Conservation (phyloP, 331 rosid species). For the Erythrophleum ivorense region DNA sequence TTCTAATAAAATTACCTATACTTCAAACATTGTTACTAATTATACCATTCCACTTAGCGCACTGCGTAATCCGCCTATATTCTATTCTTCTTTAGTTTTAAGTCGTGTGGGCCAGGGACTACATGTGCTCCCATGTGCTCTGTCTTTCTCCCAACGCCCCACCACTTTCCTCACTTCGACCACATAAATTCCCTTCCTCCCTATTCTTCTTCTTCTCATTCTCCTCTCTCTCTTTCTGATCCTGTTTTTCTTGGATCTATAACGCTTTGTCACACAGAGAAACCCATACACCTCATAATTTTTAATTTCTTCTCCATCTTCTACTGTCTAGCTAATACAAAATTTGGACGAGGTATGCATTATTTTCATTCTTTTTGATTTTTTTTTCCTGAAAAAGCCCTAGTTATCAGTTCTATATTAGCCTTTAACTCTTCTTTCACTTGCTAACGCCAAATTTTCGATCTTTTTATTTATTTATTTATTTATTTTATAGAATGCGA, state of each 20-base stretch:
- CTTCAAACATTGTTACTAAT: neutral
- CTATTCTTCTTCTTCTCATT: slow-evolving; percentile 55
- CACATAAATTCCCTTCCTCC: slow-evolving; percentile 75
- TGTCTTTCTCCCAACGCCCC: slow-evolving; percentile 86
- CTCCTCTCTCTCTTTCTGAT: slow-evolving; percentile 38
- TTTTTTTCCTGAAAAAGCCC: slow-evolving; percentile 29
- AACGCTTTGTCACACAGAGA: slow-evolving; percentile 42
- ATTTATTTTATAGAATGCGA: slow-evolving; percentile 56
- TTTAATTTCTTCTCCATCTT: slow-evolving; percentile 27
- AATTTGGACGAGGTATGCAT: slow-evolving; percentile 42
- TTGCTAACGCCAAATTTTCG: neutral
- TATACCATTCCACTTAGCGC: neutral
- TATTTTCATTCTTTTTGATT: neutral
- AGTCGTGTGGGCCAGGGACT: slow-evolving; percentile 63
- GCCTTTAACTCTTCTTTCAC: neutral
- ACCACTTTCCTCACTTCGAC: slow-evolving; percentile 54
- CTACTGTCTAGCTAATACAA: slow-evolving; percentile 14
- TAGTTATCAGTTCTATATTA: slow-evolving; percentile 4
- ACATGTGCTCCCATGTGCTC: slow-evolving; percentile 98
- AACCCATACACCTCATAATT: neutral
- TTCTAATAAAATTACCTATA: too few relatives aligned
- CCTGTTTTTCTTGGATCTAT: slow-evolving; percentile 48
- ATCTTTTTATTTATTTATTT: neutral
- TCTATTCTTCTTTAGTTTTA: neutral
- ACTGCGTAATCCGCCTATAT: neutral